Evolutionary conservation across 169 alveolate species (phyloP), one percentile per base, ranked within the genome.

Genomic region (Plasmodium yoelii): DNA sequence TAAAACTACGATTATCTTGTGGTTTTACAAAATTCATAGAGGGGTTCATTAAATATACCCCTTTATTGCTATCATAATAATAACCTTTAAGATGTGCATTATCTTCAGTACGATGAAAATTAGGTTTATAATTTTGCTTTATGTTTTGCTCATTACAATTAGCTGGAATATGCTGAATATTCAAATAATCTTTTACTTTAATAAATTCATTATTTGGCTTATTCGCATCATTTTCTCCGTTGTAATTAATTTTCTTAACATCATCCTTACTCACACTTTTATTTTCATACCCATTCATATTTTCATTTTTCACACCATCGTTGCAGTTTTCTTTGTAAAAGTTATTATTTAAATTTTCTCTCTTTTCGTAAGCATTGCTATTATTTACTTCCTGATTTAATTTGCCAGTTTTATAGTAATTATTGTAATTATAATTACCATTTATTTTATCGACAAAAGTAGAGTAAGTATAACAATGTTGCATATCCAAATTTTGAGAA

Each of bases 301-400:
- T 72, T 15, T 19, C 72, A 15, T 8, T 73, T 73, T 59, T 59
- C 47, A 15, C 60, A 42, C 19, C 39, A 57, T 15, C 49, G 56
- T 44, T 59, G 5, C 60, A 2, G 28, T 57, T 57, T 59, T 47
- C 72, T 19, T 26, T 15, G 60, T 57, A 47, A 9, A 39, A 34
- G 47, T 26, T 73, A 24, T 59, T 13, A 15, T 57, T 64, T 19
- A 44, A 22, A 61, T 18, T 63, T 5, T n/a, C 69, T 60, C 10
- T 34, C 8, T 10, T 59, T 7, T 26, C 9, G 15, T 56, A n/a
- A 46, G 49, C 42, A 10, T 53, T 26, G 13, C 47, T 72, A 10
- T 68, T 42, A 67, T 55, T 75, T 15, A 26, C 19, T 57, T 49
- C 87, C 44, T 73, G 57, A 26, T 28, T 57, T 44, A 73, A 39